Conservation (phyloP, 768 basidiomycete species). For the Termitomyces sp. region DNA sequence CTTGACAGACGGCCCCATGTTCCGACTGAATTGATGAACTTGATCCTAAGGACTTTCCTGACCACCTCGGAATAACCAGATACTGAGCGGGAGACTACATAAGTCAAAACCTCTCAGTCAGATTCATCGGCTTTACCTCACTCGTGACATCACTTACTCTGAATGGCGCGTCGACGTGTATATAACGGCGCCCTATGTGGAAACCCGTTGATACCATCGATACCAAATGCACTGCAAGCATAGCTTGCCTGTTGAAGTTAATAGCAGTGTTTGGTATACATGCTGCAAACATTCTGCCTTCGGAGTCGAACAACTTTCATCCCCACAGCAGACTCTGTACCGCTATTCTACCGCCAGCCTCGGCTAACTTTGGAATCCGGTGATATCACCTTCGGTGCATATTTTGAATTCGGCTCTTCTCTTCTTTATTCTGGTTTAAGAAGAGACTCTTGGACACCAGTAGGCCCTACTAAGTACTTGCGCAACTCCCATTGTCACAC, state of each 20-base stretch:
- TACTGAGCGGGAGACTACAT: too few species aligned
- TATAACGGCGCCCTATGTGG: background rate
- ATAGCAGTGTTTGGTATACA: background rate
- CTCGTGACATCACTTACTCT: background rate
- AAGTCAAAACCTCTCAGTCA: too few species aligned
- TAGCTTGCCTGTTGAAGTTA: background rate
- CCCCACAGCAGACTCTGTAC: too few species aligned
- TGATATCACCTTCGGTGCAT: conserved; percentile 8
- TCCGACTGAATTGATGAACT: background rate
- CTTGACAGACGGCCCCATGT: background rate
- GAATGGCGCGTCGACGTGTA: too few species aligned
- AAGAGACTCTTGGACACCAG: conserved; percentile 5
- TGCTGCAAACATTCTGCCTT: background rate
- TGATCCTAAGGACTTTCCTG: background rate
- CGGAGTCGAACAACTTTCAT: background rate
- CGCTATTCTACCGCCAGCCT: background rate
- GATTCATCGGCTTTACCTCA: too few species aligned
- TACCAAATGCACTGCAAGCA: background rate
- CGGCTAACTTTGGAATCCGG: conserved; percentile 7
- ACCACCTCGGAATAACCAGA: background rate
- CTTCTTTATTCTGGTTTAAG: conserved; percentile 6
- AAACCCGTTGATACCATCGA: too few species aligned
- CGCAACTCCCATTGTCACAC: conserved; percentile 1
- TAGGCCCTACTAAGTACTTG: background rate
- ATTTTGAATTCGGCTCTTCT: conserved; percentile 4